phyloP scores from a whole-genome alignment of 192 early-diverging fungal species.

The Backusella parvicylindrica region DNA sequence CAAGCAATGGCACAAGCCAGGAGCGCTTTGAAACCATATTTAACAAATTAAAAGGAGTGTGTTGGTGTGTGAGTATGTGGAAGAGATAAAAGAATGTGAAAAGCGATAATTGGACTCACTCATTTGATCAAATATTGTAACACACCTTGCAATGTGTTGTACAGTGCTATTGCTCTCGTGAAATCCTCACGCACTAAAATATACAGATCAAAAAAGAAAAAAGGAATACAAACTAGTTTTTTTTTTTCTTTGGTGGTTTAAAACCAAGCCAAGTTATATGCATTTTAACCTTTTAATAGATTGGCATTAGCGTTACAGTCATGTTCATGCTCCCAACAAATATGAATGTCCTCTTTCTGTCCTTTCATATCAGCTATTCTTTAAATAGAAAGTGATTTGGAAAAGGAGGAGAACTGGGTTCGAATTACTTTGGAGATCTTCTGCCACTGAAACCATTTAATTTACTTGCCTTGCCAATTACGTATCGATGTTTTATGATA shows the following conservation, averaged over 20 bases:
- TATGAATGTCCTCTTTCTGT: background rate
- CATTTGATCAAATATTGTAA: constrained; percentile 2
- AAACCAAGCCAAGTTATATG: background rate
- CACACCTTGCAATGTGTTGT: background rate
- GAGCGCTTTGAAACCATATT: background rate
- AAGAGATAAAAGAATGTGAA: background rate
- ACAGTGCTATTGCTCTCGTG: background rate
- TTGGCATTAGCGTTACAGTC: background rate
- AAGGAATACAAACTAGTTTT: background rate
- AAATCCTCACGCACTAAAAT: background rate
- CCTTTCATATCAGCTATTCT: background rate
- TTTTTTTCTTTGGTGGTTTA: background rate
- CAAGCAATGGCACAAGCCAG: background rate
- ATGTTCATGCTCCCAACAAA: background rate
- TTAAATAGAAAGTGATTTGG: background rate
- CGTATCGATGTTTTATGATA: background rate
- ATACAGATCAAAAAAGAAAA: background rate
- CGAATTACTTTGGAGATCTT: background rate
- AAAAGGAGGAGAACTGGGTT: background rate
- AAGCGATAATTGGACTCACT: background rate
- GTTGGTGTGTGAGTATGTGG: background rate
- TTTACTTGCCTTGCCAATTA: background rate
- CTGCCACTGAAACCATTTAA: background rate
- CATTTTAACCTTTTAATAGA: background rate
- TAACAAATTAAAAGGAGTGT: background rate